Percentiles rank a stretch among this genome's conserved stretches.
These are phyloP conservation scores for Ceratocystiopsis sp. DNA, from an alignment of 2,329 filamentous ascomycete genomes.

Conservation along the genomic window DNA sequence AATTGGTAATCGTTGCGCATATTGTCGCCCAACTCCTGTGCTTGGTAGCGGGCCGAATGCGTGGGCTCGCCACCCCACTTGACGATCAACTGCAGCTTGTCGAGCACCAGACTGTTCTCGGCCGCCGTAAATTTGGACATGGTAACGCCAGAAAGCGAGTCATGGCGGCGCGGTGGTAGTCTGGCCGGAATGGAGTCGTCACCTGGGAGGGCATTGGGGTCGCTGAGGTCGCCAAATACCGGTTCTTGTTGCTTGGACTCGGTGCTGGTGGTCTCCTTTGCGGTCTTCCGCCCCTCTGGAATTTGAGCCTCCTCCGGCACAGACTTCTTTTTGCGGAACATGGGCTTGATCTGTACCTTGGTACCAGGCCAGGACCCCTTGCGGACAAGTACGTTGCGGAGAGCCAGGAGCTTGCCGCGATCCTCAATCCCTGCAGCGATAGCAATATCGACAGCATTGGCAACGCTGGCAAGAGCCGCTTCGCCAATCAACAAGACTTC, in stretches of 20 bases:
- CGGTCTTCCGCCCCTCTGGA: slow-evolving; percentile 5
- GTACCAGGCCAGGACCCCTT: slow-evolving; percentile 91
- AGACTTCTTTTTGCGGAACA: slow-evolving; percentile 81
- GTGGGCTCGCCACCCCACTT: slow-evolving; percentile 99
- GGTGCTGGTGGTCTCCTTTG: slow-evolving; percentile 18
- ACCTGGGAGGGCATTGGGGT: slow-evolving; percentile 6
- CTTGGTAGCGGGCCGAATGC: slow-evolving; percentile 89
- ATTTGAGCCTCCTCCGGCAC: slow-evolving; percentile 33
- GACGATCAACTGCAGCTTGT: slow-evolving; percentile 93
- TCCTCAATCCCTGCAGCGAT: slow-evolving; percentile 71
- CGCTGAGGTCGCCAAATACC: slow-evolving; percentile 6
- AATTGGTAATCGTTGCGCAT: slow-evolving; percentile 90
- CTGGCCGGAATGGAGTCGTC: slow-evolving; percentile 15
- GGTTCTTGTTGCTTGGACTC: neutral
- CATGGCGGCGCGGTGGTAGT: slow-evolving; percentile 46
- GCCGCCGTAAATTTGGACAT: slow-evolving; percentile 87
- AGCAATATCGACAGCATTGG: slow-evolving; percentile 71
- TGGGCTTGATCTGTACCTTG: slow-evolving; percentile 97
- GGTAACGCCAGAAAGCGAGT: slow-evolving; percentile 78
- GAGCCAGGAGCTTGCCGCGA: slow-evolving; percentile 61
- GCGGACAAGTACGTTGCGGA: slow-evolving; percentile 76
- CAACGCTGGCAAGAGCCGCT: slow-evolving; percentile 72
- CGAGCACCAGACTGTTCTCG: slow-evolving; percentile 81
- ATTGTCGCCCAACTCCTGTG: slow-evolving; percentile 84
- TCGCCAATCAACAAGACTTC: slow-evolving; percentile 90